phyloP scores from a whole-genome alignment of 192 early-diverging fungal genomes.

The Pilobolus umbonatus region DNA sequence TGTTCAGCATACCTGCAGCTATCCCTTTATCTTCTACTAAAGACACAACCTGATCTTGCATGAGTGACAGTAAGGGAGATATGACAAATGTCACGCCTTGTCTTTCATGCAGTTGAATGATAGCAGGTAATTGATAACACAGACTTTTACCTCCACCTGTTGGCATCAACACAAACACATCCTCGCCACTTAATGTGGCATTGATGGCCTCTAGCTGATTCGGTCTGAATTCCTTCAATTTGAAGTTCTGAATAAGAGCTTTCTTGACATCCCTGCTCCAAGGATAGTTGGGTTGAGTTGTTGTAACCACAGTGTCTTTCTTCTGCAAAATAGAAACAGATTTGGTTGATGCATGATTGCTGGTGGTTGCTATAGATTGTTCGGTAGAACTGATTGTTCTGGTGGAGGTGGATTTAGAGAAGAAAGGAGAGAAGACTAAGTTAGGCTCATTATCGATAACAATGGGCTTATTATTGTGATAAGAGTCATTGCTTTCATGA shows the following conservation, averaged over 20 bases:
- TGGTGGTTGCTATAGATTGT: too few species aligned
- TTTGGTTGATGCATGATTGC: too few species aligned
- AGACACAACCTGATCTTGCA: conserved; percentile 89
- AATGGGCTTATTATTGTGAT: too few species aligned
- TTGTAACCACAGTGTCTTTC: too few species aligned
- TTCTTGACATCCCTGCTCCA: conserved; percentile 44
- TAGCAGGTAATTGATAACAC: conserved; percentile 65
- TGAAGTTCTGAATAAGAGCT: conserved; percentile 64
- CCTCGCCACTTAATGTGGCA: conserved; percentile 72
- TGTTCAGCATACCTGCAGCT: conserved; percentile 66
- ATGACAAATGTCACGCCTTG: conserved; percentile 82
- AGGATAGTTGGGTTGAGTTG: conserved; percentile 1
- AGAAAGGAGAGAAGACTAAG: too few species aligned
- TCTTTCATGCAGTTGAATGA: conserved; percentile 12
- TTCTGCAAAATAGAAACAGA: too few species aligned
- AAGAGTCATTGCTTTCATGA: too few species aligned
- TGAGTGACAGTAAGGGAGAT: conserved; percentile 92
- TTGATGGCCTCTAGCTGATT: conserved; percentile 91
- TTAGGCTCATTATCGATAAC: too few species aligned
- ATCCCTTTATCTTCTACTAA: conserved; percentile 54
- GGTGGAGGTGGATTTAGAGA: too few species aligned
- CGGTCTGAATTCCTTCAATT: conserved; percentile 69
- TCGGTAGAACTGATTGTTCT: too few species aligned
- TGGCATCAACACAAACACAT: conserved; percentile 97
- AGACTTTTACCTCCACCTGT: conserved; percentile 96